A percentile compares a stretch with the other conserved stretches of the same genome.
phyloP scores from a whole-genome alignment of 1,284 basidiomycete genomes.

The Anthracocystis panici-leucophaei region DNA sequence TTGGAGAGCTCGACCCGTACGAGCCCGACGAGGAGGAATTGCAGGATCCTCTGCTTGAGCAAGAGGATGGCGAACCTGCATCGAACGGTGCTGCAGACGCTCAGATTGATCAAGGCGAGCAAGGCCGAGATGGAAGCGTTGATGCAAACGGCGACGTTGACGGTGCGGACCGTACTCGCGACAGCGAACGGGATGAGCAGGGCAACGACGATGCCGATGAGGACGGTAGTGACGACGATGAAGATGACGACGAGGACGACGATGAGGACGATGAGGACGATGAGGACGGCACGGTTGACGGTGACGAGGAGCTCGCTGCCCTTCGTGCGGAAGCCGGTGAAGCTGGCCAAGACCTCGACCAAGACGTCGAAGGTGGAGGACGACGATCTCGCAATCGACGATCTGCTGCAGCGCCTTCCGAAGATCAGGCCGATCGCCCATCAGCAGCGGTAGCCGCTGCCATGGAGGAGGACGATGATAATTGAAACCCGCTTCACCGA shows the following conservation, averaged over 20 bases:
- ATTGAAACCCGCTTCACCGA: neutral
- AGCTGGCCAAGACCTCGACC: slow-evolving; percentile 46
- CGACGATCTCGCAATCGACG: slow-evolving; percentile 32
- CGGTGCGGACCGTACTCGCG: slow-evolving; percentile 10
- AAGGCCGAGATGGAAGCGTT: neutral
- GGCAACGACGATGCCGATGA: slow-evolving; percentile 36
- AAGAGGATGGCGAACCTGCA: slow-evolving; percentile 1
- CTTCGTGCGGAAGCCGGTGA: slow-evolving; percentile 53
- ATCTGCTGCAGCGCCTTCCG: slow-evolving; percentile 11
- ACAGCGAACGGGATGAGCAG: slow-evolving; percentile 18
- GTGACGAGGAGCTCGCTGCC: slow-evolving; percentile 63
- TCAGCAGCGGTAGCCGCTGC: slow-evolving; percentile 15
- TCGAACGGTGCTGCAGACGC: slow-evolving; percentile 13
- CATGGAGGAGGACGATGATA: slow-evolving; percentile 35
- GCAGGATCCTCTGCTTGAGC: slow-evolving; percentile 17
- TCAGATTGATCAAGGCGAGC: slow-evolving; percentile 6
- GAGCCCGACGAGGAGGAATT: slow-evolving; percentile 50
- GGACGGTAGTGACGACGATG: slow-evolving; percentile 30
- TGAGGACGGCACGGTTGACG: slow-evolving; percentile 55
- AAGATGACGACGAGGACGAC: slow-evolving; percentile 42
- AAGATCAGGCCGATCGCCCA: neutral
- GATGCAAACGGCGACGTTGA: slow-evolving; percentile 27
- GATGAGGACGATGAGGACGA: slow-evolving; percentile 59
- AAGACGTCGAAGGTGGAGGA: slow-evolving; percentile 21
- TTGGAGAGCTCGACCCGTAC: slow-evolving; percentile 54